A percentile compares a stretch with the other conserved stretches of the same genome.
These are phyloP conservation scores for Wickerhamiella alocasiicola DNA, from an alignment of 805 yeast genomes.

Conservation along the genomic window DNA sequence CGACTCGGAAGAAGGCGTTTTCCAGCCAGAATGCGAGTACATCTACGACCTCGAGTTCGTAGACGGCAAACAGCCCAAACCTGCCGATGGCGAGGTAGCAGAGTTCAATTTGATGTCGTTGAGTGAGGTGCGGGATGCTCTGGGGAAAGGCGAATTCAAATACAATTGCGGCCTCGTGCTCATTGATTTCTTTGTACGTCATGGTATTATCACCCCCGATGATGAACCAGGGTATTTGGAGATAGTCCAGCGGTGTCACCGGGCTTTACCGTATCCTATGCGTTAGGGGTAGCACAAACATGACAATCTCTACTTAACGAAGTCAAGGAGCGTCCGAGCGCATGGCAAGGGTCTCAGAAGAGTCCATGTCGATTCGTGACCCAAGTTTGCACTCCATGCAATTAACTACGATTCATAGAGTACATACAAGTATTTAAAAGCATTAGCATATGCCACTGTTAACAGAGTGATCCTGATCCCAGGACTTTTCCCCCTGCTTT, in stretches of 20 bases:
- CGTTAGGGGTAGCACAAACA: too few species aligned
- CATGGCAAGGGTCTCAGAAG: too few species aligned
- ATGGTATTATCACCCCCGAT: slow-evolving; percentile 56
- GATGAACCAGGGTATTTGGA: slow-evolving; percentile 55
- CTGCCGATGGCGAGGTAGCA: slow-evolving; percentile 66
- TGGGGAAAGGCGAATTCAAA: slow-evolving; percentile 57
- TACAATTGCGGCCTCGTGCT: slow-evolving; percentile 77
- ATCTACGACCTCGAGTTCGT: slow-evolving; percentile 58
- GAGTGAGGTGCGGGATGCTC: slow-evolving; percentile 40
- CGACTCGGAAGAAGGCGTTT: slow-evolving; percentile 38
- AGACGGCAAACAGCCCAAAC: slow-evolving; percentile 36
- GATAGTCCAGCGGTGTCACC: slow-evolving; percentile 48
- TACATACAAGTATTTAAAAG: too few species aligned
- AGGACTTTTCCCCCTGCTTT: too few species aligned
- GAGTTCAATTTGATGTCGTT: slow-evolving; percentile 53
- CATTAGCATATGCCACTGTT: too few species aligned
- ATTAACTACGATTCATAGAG: too few species aligned
- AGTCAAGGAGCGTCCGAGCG: too few species aligned
- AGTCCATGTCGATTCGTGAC: too few species aligned
- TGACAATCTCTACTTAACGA: too few species aligned
- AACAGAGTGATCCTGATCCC: too few species aligned
- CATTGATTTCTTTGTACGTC: slow-evolving; percentile 78
- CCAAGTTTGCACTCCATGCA: too few species aligned
- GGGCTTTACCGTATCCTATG: slow-evolving; percentile 58
- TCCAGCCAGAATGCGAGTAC: slow-evolving; percentile 83